A percentile compares a stretch with the other conserved stretches of the same genome.
Conservation (phyloP, 148 eudicot species). For the Cornus florida region DNA sequence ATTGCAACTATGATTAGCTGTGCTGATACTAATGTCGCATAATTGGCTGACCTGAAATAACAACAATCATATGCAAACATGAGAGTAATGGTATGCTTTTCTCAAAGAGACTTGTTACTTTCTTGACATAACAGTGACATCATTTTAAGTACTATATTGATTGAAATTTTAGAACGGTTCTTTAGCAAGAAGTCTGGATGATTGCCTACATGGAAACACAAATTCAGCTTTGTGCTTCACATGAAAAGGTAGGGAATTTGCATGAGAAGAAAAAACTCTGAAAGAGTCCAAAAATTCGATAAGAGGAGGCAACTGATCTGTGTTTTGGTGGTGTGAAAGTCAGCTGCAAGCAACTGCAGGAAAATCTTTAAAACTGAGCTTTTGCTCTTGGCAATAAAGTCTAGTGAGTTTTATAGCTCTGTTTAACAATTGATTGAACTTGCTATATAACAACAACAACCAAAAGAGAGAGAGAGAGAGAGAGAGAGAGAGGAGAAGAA, state of each 20-base stretch:
- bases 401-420: too few relatives aligned
- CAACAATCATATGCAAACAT: constrained; percentile 2
- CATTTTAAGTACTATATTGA: background rate
- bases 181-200: background rate
- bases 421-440: too few relatives aligned
- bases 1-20: constrained; percentile 76
- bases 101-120: background rate
- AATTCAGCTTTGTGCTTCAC: too few relatives aligned
- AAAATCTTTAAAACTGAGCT: background rate
- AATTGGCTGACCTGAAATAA: constrained; percentile 78
- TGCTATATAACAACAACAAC: too few relatives aligned
- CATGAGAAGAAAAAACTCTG: too few relatives aligned
- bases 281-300: too few relatives aligned
- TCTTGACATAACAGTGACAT: background rate
- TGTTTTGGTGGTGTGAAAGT: background rate
- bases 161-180: background rate
- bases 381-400: background rate
- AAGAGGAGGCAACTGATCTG: background rate
- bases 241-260: too few relatives aligned
- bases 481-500: too few relatives aligned
- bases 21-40: constrained; percentile 74
- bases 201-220: background rate
- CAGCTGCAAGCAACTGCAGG: background rate
- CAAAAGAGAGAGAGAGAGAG: too few relatives aligned
- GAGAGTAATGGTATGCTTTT: background rate